phyloP scores from a whole-genome alignment of 257 asterid genomes.

The Petunia axillaris region DNA sequence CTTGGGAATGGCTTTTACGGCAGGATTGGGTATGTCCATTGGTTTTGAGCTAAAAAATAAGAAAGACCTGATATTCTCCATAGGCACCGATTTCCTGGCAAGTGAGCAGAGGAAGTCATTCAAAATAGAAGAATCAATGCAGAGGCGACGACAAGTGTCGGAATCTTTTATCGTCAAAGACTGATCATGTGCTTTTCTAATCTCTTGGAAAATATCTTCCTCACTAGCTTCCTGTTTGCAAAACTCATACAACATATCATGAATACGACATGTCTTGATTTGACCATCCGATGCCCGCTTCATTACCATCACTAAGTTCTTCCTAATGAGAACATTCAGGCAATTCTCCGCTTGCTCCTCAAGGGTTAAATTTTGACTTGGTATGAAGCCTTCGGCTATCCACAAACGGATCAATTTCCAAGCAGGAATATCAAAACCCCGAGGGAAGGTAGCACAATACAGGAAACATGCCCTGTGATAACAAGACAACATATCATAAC shows the following conservation, averaged over 20 bases:
- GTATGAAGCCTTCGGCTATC: conserved; percentile 42
- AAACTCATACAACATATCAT: background rate
- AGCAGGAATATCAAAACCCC: conserved; percentile 30
- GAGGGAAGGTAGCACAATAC: conserved; percentile 36
- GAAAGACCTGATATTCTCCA: conserved; percentile 26
- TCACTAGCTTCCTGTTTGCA: conserved; percentile 29
- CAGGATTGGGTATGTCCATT: background rate
- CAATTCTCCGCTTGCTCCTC: conserved; percentile 35
- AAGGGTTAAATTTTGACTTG: background rate
- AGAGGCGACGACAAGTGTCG: conserved; percentile 17
- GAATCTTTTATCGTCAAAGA: background rate
- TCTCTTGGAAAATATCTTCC: conserved; percentile 26
- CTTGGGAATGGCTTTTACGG: conserved; percentile 31
- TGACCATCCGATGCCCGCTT: conserved; percentile 29
- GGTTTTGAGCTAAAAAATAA: conserved; percentile 29
- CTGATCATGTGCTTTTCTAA: background rate
- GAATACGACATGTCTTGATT: conserved; percentile 35
- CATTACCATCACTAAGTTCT: conserved; percentile 31
- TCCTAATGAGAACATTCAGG: conserved; percentile 30
- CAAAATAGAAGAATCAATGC: conserved; percentile 21
- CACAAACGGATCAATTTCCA: conserved; percentile 37
- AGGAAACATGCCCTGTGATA: conserved; percentile 37
- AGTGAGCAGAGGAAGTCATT: background rate
- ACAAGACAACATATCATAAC: conserved; percentile 36
- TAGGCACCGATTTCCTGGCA: background rate